A percentile compares a stretch with the other conserved stretches of the same genome.
Evolutionary conservation across 257 asterid genomes (phyloP).

Genomic region (Forsythia viridissima): DNA sequence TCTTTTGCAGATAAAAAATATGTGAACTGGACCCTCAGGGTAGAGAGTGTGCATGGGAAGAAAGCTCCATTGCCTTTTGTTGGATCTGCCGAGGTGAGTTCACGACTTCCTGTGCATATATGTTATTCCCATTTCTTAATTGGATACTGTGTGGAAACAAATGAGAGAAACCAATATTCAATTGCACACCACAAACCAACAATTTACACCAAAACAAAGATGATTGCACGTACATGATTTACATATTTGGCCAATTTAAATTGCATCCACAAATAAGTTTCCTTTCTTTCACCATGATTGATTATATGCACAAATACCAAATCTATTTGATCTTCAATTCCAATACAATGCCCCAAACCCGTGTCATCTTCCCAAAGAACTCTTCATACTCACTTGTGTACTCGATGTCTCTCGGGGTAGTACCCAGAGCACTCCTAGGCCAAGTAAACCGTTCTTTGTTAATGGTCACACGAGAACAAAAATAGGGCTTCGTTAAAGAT

Average conservation of each 20-base stretch:
- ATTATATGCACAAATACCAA: neutral
- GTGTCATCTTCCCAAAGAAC: neutral
- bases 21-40: constrained; percentile 84
- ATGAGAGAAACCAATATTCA: neutral
- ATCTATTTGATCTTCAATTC: neutral
- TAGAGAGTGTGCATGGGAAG: constrained; percentile 88
- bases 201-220: neutral
- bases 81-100: constrained; percentile 71
- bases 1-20: constrained; percentile 66
- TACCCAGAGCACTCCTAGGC: neutral
- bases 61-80: constrained; percentile 85
- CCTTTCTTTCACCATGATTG: neutral
- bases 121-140: neutral
- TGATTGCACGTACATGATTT: neutral
- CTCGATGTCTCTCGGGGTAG: neutral
- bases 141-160: neutral
- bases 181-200: neutral
- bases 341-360: neutral
- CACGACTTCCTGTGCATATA: neutral
- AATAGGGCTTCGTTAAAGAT: neutral
- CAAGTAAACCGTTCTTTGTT: neutral
- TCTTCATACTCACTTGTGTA: neutral
- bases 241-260: neutral
- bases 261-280: neutral
- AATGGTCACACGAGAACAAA: neutral